phyloP scores from a whole-genome alignment of 78 protist species.

The Guillardia theta region DNA sequence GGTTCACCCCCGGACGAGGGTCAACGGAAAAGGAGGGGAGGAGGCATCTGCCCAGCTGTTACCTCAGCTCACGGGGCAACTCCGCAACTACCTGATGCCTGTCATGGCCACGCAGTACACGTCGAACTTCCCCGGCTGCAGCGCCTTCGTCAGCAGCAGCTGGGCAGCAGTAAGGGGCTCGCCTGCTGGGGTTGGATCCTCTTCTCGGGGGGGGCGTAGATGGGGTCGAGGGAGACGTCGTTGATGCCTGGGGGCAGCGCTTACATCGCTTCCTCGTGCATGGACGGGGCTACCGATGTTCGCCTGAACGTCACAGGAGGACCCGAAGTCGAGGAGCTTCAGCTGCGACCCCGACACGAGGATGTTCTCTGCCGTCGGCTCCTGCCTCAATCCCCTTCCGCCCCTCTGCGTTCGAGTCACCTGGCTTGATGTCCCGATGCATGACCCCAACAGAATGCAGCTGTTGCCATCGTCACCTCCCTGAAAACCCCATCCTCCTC shows the following conservation, averaged over 20 bases:
- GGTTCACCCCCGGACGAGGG: constrained; percentile 15
- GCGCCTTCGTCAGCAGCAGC: no score
- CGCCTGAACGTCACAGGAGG: background rate
- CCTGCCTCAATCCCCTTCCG: no score
- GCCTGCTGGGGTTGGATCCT: background rate
- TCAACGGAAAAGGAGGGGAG: background rate
- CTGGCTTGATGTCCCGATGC: background rate
- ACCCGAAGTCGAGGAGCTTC: constrained; percentile 30
- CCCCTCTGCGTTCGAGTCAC: no score
- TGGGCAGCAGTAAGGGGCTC: no score
- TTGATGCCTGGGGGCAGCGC: background rate
- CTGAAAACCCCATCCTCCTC: no score
- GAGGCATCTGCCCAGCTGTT: background rate
- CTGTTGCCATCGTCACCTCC: no score
- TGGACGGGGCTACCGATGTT: background rate
- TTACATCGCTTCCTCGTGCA: background rate
- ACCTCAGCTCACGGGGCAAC: no score
- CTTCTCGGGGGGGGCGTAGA: constrained; percentile 34
- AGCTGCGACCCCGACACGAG: background rate
- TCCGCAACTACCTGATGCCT: background rate
- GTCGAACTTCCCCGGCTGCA: constrained; percentile 15
- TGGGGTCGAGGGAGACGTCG: background rate
- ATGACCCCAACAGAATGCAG: background rate
- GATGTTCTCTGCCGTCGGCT: background rate
- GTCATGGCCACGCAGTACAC: background rate